phyloP scores from a whole-genome alignment of 1,284 basidiomycete genomes.

The Ceratobasidium sp. region DNA sequence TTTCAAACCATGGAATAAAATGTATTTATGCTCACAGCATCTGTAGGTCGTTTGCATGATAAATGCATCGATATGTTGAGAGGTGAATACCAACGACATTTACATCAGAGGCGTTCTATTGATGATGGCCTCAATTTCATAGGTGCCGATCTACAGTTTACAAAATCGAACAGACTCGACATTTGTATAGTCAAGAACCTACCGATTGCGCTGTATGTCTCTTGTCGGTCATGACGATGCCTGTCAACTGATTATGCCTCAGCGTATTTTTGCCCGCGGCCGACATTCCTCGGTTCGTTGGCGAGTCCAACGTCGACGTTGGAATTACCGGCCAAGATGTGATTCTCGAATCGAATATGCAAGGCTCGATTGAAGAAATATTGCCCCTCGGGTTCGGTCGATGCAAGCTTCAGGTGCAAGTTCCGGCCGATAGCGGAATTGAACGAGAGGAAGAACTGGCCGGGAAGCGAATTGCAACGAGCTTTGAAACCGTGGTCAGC shows the following conservation, averaged over 20 bases:
- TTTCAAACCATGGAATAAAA: not conserved
- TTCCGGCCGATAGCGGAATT: slow-evolving; percentile 82
- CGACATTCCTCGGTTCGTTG: slow-evolving; percentile 99
- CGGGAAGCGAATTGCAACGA: slow-evolving; percentile 94
- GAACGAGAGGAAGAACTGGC: slow-evolving; percentile 83
- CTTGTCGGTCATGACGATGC: no score
- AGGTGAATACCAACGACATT: not conserved
- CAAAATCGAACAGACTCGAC: slow-evolving; percentile 88
- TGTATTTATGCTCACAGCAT: not conserved
- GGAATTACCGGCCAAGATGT: slow-evolving; percentile 98
- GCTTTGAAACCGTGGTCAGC: slow-evolving; percentile 88
- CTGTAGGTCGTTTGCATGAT: not conserved
- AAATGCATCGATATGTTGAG: slow-evolving; percentile 6
- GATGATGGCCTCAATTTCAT: no score
- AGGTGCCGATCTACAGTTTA: slow-evolving; percentile 98
- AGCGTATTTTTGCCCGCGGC: slow-evolving; percentile 97
- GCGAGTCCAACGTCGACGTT: slow-evolving; percentile 92
- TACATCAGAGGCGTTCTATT: no score
- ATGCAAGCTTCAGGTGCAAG: slow-evolving; percentile 94
- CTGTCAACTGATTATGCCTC: slow-evolving; percentile 29
- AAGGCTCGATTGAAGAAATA: slow-evolving; percentile 81
- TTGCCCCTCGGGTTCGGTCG: slow-evolving; percentile 94
- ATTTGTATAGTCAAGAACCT: slow-evolving; percentile 94
- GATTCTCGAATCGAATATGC: slow-evolving; percentile 89
- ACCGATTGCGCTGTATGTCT: slow-evolving; percentile 85